A percentile compares a stretch with the other conserved stretches of the same genome.
Evolutionary conservation across 805 yeast species (phyloP).

Genomic region (Sugiyamaella chiloensis): DNA sequence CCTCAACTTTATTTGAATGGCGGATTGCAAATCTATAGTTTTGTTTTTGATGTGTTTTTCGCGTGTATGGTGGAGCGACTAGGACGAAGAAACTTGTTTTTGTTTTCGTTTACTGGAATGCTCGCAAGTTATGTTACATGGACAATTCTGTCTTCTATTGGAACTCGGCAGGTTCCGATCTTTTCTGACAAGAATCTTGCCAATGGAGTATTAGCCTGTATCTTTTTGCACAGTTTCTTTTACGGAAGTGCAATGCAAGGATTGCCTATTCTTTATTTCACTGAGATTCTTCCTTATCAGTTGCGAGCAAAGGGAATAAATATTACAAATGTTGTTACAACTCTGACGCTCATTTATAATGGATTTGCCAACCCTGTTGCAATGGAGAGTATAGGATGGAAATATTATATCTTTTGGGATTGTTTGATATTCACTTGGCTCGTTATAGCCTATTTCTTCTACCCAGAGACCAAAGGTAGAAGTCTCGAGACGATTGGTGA

Average conservation of each 20-base stretch:
- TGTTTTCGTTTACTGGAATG: constrained; percentile 13
- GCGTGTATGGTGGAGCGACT: constrained; percentile 1
- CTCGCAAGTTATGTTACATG: constrained; percentile 31
- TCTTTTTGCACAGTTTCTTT: constrained; percentile 4
- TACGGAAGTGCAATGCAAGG: constrained; percentile 19
- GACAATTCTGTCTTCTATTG: constrained; percentile 47
- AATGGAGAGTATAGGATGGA: constrained; percentile 41
- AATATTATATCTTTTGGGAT: constrained; percentile 40
- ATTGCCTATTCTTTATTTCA: constrained; percentile 33
- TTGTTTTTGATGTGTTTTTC: constrained; percentile 1
- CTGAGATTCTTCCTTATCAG: constrained; percentile 24
- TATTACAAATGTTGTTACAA: not conserved
- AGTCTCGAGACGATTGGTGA: constrained; percentile 43
- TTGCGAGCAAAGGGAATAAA: constrained; percentile 41
- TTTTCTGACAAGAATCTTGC: not conserved
- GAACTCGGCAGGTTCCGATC: constrained; percentile 34
- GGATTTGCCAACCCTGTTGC: constrained; percentile 36
- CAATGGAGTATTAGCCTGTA: constrained; percentile 7
- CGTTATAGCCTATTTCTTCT: constrained; percentile 33
- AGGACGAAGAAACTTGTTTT: constrained; percentile 8
- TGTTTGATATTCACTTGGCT: constrained; percentile 28
- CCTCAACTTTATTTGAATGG: constrained; percentile 12
- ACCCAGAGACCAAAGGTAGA: constrained; percentile 42
- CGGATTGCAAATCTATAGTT: constrained; percentile 19
- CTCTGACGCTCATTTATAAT: not conserved